phyloP scores from a whole-genome alignment of 805 yeast genomes.

The Cyberlindnera nakhonratchasimensis region DNA sequence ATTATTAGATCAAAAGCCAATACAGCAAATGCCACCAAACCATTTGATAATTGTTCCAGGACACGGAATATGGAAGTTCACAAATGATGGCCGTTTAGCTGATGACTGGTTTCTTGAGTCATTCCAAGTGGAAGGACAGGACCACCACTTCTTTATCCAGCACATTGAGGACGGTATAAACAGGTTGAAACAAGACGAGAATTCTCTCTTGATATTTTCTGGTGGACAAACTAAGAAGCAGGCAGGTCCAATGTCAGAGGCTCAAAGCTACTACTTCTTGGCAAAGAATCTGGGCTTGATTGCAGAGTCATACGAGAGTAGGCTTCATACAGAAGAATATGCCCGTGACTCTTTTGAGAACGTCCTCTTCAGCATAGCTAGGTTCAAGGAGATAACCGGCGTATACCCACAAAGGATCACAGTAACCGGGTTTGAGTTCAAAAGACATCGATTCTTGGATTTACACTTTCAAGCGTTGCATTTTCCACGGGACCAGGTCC shows the following conservation, averaged over 20 bases:
- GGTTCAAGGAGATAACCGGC: conserved; percentile 45
- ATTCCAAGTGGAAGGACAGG: conserved; percentile 67
- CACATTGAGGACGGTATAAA: conserved; percentile 51
- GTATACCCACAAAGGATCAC: conserved; percentile 50
- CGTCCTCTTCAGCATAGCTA: conserved; percentile 54
- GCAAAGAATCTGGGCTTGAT: conserved; percentile 32
- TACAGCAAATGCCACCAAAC: conserved; percentile 1
- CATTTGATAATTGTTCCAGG: conserved; percentile 53
- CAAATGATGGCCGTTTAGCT: conserved; percentile 42
- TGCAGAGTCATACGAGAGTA: conserved; percentile 7
- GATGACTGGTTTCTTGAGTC: conserved; percentile 65
- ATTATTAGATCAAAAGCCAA: too few species aligned
- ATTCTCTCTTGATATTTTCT: conserved; percentile 43
- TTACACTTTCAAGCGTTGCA: conserved; percentile 53
- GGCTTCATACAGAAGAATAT: conserved; percentile 57
- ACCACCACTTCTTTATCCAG: conserved; percentile 60
- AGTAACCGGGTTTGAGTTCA: conserved; percentile 74
- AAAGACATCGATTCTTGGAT: conserved; percentile 53
- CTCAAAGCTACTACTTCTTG: conserved; percentile 51
- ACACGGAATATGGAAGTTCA: conserved; percentile 57
- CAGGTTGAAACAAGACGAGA: conserved; percentile 30
- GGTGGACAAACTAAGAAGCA: conserved; percentile 71
- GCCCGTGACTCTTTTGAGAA: conserved; percentile 83
- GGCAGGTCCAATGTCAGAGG: conserved; percentile 57
- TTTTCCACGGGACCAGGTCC: conserved; percentile 35